Conservation (phyloP, 768 basidiomycete species). For the Amanita thiersii region DNA sequence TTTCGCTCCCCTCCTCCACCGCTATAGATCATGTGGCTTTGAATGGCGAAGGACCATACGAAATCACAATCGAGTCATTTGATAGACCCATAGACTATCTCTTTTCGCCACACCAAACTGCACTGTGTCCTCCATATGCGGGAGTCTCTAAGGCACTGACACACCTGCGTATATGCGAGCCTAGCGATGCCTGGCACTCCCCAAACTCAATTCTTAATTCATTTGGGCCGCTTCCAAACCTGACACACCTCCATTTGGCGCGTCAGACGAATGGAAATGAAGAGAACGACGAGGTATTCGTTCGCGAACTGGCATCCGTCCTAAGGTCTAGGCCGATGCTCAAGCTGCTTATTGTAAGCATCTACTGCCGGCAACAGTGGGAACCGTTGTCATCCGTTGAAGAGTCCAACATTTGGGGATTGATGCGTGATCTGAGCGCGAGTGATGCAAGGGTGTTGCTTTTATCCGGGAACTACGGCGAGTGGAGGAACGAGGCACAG, state of each 20-base stretch:
- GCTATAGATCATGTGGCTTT: constrained; percentile 11
- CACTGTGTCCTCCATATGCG: too few species aligned
- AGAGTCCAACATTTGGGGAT: constrained; percentile 20
- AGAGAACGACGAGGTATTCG: constrained; percentile 31
- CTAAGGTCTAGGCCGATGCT: constrained; percentile 20
- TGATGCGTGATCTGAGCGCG: constrained; percentile 14
- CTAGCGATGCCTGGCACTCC: constrained; percentile 25
- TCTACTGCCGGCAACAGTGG: constrained; percentile 19
- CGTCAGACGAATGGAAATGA: constrained; percentile 31
- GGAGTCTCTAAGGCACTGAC: constrained; percentile 24
- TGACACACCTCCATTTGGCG: constrained; percentile 31
- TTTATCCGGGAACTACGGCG: not conserved
- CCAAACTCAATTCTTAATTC: constrained; percentile 23
- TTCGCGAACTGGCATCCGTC: constrained; percentile 21
- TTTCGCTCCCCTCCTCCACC: constrained; percentile 24
- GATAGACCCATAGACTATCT: constrained; percentile 19
- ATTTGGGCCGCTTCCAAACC: constrained; percentile 24
- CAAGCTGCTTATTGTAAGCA: constrained; percentile 25
- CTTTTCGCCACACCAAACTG: constrained; percentile 3
- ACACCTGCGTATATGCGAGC: constrained; percentile 31
- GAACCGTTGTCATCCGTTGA: constrained; percentile 9
- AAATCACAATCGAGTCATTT: constrained; percentile 21
- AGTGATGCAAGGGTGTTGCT: not conserved
- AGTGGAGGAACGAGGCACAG: constrained; percentile 1
- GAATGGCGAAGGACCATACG: constrained; percentile 10